Conservation (phyloP, 495 filamentous ascomycete species). For the Penicillium angulare region DNA sequence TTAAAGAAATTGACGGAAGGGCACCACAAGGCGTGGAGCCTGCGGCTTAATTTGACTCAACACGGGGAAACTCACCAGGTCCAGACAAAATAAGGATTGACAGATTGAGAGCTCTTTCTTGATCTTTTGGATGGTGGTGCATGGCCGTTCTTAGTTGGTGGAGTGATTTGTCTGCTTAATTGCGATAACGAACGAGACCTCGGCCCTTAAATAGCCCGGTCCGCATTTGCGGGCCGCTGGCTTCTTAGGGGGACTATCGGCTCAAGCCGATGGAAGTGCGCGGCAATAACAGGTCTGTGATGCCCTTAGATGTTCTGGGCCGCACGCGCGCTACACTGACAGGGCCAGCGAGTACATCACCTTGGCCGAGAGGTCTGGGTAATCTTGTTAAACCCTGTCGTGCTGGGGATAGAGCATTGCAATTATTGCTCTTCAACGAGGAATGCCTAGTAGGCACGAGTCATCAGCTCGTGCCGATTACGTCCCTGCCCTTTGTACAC, state of each 20-base stretch:
- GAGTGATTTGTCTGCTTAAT: slow-evolving; percentile 75
- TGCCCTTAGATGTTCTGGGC: slow-evolving; percentile 72
- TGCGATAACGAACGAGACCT: slow-evolving; percentile 75
- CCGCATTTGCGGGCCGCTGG: slow-evolving; percentile 61
- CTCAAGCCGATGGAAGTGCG: slow-evolving; percentile 69
- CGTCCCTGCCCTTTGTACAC: slow-evolving; percentile 54
- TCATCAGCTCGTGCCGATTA: slow-evolving; percentile 75
- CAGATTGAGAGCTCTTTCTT: slow-evolving; percentile 46
- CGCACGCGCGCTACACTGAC: slow-evolving; percentile 69
- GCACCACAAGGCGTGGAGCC: slow-evolving; percentile 60
- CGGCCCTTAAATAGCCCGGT: slow-evolving; percentile 70
- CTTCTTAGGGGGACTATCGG: slow-evolving; percentile 71
- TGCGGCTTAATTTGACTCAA: slow-evolving; percentile 72
- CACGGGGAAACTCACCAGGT: slow-evolving; percentile 67
- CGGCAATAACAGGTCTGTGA: slow-evolving; percentile 72
- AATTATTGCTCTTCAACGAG: slow-evolving; percentile 79
- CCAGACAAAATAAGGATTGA: slow-evolving; percentile 67
- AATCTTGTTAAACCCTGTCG: slow-evolving; percentile 77
- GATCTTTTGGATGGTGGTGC: slow-evolving; percentile 64
- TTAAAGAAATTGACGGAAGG: slow-evolving; percentile 70
- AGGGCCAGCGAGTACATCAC: slow-evolving; percentile 53
- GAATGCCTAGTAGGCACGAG: slow-evolving; percentile 46
- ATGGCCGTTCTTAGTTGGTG: slow-evolving; percentile 67
- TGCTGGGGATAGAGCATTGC: slow-evolving; percentile 77
- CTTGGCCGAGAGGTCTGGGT: slow-evolving; percentile 70